phyloP scores from a whole-genome alignment of 2,329 filamentous ascomycete species.

The Fusarium heterosporum region DNA sequence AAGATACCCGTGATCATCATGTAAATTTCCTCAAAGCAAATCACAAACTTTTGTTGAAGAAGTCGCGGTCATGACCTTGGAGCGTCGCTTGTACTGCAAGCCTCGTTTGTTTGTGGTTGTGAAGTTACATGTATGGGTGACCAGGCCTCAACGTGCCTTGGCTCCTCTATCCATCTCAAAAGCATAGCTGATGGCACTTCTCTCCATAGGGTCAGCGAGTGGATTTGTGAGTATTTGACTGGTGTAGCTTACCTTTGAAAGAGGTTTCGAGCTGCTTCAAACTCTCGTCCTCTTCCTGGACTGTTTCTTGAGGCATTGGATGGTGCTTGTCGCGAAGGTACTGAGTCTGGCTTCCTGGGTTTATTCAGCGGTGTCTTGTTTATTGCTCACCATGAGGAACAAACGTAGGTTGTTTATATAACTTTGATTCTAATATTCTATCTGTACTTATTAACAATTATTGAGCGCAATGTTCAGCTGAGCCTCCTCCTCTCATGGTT shows the following conservation, averaged over 20 bases:
- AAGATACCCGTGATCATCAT: no score
- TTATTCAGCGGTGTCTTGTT: no score
- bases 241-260: neutral
- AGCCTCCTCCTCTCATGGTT: neutral
- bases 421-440: no score
- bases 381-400: no score
- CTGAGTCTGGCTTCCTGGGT: no score
- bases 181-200: neutral
- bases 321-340: neutral
- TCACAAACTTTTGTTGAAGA: neutral
- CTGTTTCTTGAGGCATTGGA: neutral
- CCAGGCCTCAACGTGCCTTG: neutral
- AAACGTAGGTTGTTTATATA: no score
- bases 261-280: neutral
- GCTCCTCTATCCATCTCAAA: neutral
- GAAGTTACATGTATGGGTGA: neutral
- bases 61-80: neutral
- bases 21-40: neutral
- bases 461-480: neutral
- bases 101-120: neutral
- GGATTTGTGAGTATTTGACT: rapidly evolving
- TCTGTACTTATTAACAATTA: neutral
- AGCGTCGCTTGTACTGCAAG: neutral
- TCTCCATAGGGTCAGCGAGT: rapidly evolving
- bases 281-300: neutral